phyloP scores from a whole-genome alignment of 169 alveolate species.

The Babesia ovata region DNA sequence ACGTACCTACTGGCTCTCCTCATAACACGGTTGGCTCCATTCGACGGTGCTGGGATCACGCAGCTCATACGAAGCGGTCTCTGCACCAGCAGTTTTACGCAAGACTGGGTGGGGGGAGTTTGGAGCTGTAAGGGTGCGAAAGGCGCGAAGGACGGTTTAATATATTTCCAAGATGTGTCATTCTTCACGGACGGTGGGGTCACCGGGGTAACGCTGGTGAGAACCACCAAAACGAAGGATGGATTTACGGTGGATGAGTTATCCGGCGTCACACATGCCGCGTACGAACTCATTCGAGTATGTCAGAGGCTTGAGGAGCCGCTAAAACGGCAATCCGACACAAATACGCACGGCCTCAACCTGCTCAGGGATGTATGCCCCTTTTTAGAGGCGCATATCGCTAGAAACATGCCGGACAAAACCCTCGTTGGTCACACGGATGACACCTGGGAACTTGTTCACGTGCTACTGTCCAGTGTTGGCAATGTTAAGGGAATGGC shows the following conservation, averaged over 20 bases:
- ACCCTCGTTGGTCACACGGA: not conserved
- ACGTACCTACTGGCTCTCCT: not conserved
- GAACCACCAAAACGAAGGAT: not conserved
- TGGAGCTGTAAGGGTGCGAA: not conserved
- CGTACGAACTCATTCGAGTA: not conserved
- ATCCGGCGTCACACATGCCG: not conserved
- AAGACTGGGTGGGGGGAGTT: conserved; percentile 13
- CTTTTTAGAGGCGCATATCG: not conserved
- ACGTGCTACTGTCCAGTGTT: not conserved
- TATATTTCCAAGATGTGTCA: not conserved
- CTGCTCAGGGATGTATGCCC: conserved; percentile 23
- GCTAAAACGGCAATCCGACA: not conserved
- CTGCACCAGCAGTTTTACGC: conserved; percentile 9
- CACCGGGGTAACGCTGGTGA: not conserved
- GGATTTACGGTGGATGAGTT: not conserved
- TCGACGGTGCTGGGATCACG: conserved; percentile 10
- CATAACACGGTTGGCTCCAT: not conserved
- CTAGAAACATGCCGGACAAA: not conserved
- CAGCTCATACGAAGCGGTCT: conserved; percentile 12
- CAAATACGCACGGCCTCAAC: not conserved
- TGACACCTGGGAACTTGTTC: conserved; percentile 15
- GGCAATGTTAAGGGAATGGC: not conserved
- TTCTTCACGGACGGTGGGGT: conserved; percentile 1
- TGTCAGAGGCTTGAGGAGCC: not conserved
- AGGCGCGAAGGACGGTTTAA: not conserved